These are phyloP conservation scores for Psidium friedrichsthalianum DNA, from an alignment of 345 rosid species.

Conservation along the genomic window DNA sequence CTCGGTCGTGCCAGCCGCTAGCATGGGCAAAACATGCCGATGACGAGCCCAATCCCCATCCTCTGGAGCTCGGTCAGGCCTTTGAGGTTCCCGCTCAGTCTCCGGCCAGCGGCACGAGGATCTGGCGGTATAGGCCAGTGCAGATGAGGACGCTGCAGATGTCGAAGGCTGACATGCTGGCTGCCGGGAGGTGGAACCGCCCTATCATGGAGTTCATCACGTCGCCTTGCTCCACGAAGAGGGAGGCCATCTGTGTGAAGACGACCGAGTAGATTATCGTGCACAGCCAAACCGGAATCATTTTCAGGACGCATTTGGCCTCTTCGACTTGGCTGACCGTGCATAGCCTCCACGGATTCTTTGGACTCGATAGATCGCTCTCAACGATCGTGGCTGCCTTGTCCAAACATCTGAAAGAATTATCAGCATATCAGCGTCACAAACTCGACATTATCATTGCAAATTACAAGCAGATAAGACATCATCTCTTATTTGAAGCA, in stretches of 20 bases:
- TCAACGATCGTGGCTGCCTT: slow-evolving; percentile 32
- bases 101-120: slow-evolving; percentile 26
- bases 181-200: slow-evolving; percentile 30
- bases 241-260: slow-evolving; percentile 50
- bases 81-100: slow-evolving; percentile 19
- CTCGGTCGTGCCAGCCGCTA: slow-evolving; percentile 30
- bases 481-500: background rate
- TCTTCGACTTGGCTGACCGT: slow-evolving; percentile 46
- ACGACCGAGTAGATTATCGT: slow-evolving; percentile 40
- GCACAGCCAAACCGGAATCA: slow-evolving; percentile 42
- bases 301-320: slow-evolving; percentile 34
- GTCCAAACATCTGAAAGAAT: slow-evolving; percentile 25
- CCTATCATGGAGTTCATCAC: slow-evolving; percentile 28
- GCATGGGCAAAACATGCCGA: slow-evolving; percentile 34
- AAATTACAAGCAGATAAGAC: background rate
- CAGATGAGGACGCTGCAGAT: slow-evolving; percentile 31
- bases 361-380: slow-evolving; percentile 2
- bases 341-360: slow-evolving; percentile 31
- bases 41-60: slow-evolving; percentile 35
- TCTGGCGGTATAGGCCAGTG: slow-evolving; percentile 23
- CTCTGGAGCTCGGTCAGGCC: slow-evolving; percentile 38
- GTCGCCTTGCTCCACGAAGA: slow-evolving; percentile 45
- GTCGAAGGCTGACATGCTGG: slow-evolving; percentile 45
- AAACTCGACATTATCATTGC: background rate
- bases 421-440: background rate